Conservation (phyloP, 1,284 basidiomycete genomes). For the Tylopilus sp. region DNA sequence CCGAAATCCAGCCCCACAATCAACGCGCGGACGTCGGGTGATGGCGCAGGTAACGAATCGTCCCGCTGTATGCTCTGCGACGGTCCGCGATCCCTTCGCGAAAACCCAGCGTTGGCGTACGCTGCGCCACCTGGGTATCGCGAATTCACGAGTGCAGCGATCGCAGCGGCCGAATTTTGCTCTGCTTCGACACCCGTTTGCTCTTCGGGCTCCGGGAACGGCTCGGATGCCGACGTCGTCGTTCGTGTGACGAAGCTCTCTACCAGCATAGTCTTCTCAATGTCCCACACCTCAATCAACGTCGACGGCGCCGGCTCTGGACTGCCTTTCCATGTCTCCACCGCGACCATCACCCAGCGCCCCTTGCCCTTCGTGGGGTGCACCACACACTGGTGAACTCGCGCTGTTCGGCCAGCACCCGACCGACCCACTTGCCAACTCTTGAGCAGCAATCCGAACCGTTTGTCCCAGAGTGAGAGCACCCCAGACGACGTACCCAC, state of each 20-base stretch:
- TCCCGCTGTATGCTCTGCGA: slow-evolving; percentile 32
- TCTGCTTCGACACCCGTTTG: slow-evolving; percentile 53
- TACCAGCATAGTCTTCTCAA: slow-evolving; percentile 63
- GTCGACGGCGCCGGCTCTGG: slow-evolving; percentile 42
- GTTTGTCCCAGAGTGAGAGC: slow-evolving; percentile 88
- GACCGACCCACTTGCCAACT: slow-evolving; percentile 76
- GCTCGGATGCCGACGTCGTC: slow-evolving; percentile 37
- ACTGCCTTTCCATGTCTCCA: slow-evolving; percentile 50
- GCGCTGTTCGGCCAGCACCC: slow-evolving; percentile 49
- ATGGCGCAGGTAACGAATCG: slow-evolving; percentile 42
- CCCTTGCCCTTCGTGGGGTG: slow-evolving; percentile 87
- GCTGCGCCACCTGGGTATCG: slow-evolving; percentile 38
- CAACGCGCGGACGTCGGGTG: slow-evolving; percentile 61
- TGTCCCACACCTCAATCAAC: slow-evolving; percentile 77
- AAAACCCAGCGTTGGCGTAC: slow-evolving; percentile 24
- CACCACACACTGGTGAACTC: slow-evolving; percentile 68
- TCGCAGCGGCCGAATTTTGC: slow-evolving; percentile 62
- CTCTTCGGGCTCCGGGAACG: slow-evolving; percentile 49
- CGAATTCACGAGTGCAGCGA: slow-evolving; percentile 51
- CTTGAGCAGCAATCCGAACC: slow-evolving; percentile 87
- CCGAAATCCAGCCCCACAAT: slow-evolving; percentile 71
- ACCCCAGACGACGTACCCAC: slow-evolving; percentile 84
- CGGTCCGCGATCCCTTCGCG: slow-evolving; percentile 21
- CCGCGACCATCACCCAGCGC: slow-evolving; percentile 84
- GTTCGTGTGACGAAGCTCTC: slow-evolving; percentile 64